Evolutionary conservation across 2,329 filamentous ascomycete species (phyloP).

Genomic region (Nemania sp.): DNA sequence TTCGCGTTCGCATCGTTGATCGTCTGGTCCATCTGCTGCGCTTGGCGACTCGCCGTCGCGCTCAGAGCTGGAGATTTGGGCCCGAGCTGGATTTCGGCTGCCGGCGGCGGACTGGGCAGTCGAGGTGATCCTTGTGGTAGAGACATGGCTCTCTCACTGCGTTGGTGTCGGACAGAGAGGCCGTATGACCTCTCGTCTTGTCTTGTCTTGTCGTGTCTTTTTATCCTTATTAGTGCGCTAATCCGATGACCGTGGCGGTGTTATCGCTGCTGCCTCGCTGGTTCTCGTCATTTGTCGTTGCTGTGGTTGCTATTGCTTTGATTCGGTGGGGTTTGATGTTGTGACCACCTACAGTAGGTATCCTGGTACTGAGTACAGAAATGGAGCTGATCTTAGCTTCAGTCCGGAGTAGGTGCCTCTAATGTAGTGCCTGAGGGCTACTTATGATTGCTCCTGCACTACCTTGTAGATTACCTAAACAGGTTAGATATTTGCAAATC

Average conservation of each 20-base stretch:
- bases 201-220: background rate
- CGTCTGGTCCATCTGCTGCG: conserved; percentile 64
- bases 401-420: too few relatives aligned
- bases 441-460: too few relatives aligned
- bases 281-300: too few relatives aligned
- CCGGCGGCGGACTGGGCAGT: conserved; percentile 90
- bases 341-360: too few relatives aligned
- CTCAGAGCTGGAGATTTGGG: conserved; percentile 67
- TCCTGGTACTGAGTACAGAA: too few relatives aligned
- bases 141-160: conserved; percentile 55
- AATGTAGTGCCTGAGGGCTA: too few relatives aligned
- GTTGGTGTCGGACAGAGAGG: conserved; percentile 10
- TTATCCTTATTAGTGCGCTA: background rate
- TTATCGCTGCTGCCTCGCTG: too few relatives aligned
- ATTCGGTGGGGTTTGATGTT: background rate
- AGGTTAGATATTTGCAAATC: too few relatives aligned
- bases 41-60: conserved; percentile 55
- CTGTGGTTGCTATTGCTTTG: background rate
- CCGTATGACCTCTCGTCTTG: background rate
- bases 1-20: conserved; percentile 73
- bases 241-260: background rate
- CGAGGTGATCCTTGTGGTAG: conserved; percentile 80
- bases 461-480: too few relatives aligned
- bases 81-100: conserved; percentile 90
- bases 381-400: too few relatives aligned